Evolutionary conservation across 2,329 filamentous ascomycete genomes (phyloP).

Genomic region (Xylaria sp.): DNA sequence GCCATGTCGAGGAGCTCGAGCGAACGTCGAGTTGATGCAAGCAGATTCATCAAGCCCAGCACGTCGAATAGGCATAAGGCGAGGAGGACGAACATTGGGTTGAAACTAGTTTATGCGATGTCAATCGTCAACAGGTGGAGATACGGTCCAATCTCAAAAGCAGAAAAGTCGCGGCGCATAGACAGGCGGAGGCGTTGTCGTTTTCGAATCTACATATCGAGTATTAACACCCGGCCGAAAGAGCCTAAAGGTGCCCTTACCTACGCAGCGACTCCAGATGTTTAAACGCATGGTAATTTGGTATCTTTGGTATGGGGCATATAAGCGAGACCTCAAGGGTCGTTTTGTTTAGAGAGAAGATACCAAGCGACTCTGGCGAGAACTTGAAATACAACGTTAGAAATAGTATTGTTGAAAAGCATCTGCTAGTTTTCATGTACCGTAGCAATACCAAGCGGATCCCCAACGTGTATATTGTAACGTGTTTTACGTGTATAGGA

Average conservation of each 20-base stretch:
- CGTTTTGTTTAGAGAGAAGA: conserved; percentile 21
- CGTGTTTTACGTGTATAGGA: neutral
- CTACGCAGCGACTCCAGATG: conserved; percentile 8
- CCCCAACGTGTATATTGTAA: neutral
- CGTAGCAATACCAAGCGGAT: conserved; percentile 15
- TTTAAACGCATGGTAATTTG: neutral
- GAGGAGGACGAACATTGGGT: neutral
- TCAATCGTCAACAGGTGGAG: neutral
- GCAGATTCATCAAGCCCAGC: neutral
- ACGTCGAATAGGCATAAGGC: neutral
- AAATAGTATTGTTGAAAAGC: conserved; percentile 6
- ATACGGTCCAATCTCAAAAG: neutral
- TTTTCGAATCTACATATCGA: neutral
- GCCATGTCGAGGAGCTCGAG: neutral
- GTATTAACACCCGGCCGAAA: neutral
- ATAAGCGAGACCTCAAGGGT: conserved; percentile 6
- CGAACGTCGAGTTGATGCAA: neutral
- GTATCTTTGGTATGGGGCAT: conserved; percentile 8
- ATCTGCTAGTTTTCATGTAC: neutral
- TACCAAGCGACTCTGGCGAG: conserved; percentile 7
- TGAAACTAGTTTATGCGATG: neutral
- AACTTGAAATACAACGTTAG: neutral
- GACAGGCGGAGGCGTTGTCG: neutral
- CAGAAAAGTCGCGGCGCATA: neutral
- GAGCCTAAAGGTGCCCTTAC: neutral